These are phyloP conservation scores for Neurospora tetraspora DNA, from an alignment of 495 filamentous ascomycete genomes.

Conservation along the genomic window DNA sequence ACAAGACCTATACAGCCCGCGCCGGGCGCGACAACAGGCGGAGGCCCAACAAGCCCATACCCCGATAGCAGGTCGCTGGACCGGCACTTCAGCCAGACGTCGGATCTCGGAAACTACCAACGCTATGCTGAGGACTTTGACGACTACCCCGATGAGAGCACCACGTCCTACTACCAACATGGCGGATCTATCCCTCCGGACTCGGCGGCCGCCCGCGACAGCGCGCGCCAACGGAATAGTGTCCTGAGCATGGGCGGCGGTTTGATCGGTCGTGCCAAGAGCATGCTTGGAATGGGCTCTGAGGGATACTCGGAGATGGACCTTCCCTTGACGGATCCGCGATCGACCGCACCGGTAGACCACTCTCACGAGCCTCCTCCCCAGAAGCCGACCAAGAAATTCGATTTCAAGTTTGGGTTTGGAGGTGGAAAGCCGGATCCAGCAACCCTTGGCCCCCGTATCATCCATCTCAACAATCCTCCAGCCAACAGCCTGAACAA, in stretches of 20 bases:
- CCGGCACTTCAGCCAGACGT: constrained; percentile 70
- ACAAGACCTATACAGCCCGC: constrained; percentile 20
- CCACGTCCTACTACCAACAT: constrained; percentile 51
- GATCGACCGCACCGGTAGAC: constrained; percentile 24
- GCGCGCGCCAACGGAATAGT: constrained; percentile 69
- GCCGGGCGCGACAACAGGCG: constrained; percentile 16
- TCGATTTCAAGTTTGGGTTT: constrained; percentile 90
- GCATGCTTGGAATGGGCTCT: constrained; percentile 74
- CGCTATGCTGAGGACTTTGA: constrained; percentile 79
- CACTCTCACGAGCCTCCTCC: constrained; percentile 21
- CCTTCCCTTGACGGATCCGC: constrained; percentile 77
- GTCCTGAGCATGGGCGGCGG: constrained; percentile 79
- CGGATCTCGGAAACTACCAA: constrained; percentile 75
- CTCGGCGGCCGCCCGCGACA: constrained; percentile 38
- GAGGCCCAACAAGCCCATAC: constrained; percentile 41
- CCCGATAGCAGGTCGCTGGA: constrained; percentile 30
- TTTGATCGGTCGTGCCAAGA: constrained; percentile 74
- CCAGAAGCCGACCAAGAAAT: constrained; percentile 44
- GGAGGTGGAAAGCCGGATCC: constrained; percentile 77
- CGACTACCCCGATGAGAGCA: constrained; percentile 66
- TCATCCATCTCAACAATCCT: constrained; percentile 96
- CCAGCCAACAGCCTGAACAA: constrained; percentile 82
- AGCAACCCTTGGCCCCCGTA: constrained; percentile 78
- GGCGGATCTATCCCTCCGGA: constrained; percentile 42
- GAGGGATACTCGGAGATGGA: constrained; percentile 98